Percentiles rank a stretch among this genome's conserved stretches.
phyloP scores from a whole-genome alignment of 2,329 filamentous ascomycete species.

The Hymenoscyphus occultus region DNA sequence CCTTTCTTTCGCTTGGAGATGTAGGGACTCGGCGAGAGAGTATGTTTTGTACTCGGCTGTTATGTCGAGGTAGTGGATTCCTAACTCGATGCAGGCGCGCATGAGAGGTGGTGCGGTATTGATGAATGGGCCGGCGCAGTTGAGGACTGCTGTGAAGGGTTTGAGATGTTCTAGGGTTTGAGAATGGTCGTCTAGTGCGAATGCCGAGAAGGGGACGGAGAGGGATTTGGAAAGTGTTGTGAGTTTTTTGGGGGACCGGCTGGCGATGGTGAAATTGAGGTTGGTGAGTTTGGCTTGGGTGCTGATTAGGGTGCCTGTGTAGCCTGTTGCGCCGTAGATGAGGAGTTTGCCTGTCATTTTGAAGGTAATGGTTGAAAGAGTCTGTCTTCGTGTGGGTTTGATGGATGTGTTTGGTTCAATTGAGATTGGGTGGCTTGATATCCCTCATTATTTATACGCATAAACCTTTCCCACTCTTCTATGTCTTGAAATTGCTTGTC shows the following conservation, averaged over 20 bases:
- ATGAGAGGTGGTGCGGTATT: neutral
- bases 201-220: neutral
- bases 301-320: neutral
- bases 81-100: neutral
- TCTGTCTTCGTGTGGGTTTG: too few relatives aligned
- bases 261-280: conserved; percentile 46
- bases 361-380: neutral
- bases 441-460: too few relatives aligned
- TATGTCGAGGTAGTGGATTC: neutral
- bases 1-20: neutral
- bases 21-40: neutral
- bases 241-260: neutral
- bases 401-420: too few relatives aligned
- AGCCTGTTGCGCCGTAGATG: conserved; percentile 3
- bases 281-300: conserved; percentile 40
- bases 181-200: neutral
- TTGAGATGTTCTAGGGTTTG: neutral
- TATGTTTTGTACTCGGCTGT: neutral
- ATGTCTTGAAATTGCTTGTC: too few relatives aligned
- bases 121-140: neutral
- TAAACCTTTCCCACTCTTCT: too few relatives aligned
- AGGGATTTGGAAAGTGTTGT: neutral
- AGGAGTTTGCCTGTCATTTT: neutral
- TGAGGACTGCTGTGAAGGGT: neutral
- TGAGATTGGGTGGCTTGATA: too few relatives aligned